Evolutionary conservation across 139 green algal genomes (phyloP).

Genomic region (Mesotaenium endlicherianum): DNA sequence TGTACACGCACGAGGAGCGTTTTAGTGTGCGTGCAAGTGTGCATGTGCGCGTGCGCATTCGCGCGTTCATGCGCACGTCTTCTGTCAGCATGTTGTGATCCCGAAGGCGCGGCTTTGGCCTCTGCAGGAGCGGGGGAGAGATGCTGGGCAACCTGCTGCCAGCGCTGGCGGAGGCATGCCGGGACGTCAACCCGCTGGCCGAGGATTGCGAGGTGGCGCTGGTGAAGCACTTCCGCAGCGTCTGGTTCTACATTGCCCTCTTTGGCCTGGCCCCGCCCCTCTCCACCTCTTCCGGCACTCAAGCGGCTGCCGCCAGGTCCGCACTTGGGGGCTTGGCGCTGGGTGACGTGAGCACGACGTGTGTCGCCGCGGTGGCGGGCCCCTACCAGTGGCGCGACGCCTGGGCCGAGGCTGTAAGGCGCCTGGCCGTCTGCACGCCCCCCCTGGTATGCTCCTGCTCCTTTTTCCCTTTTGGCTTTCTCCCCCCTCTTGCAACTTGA

Average conservation of each 20-base stretch:
- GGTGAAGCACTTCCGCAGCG: constrained; percentile 40
- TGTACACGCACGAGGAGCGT: no score
- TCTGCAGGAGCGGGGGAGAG: not conserved
- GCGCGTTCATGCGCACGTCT: no score
- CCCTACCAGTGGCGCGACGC: not conserved
- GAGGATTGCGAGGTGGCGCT: constrained; percentile 2
- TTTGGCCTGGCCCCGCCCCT: constrained; percentile 30
- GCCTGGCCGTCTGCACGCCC: constrained; percentile 23
- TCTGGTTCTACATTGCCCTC: constrained; percentile 52
- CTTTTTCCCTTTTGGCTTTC: no score
- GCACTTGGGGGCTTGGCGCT: no score
- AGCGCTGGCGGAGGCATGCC: constrained; percentile 13
- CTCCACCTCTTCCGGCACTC: not conserved
- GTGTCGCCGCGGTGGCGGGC: not conserved
- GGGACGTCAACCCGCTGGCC: constrained; percentile 9
- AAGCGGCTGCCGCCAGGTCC: no score
- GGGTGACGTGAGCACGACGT: not conserved
- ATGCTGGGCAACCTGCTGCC: constrained; percentile 34
- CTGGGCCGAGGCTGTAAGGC: constrained; percentile 19
- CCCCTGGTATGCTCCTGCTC: constrained; percentile 27
- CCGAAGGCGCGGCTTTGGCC: no score
- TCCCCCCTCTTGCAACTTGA: no score
- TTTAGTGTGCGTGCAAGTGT: not conserved
- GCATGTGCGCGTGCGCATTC: not conserved
- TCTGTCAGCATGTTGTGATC: no score